These are phyloP conservation scores for Diaporthe sp. DNA, from an alignment of 2,329 filamentous ascomycete species.

Conservation along the genomic window DNA sequence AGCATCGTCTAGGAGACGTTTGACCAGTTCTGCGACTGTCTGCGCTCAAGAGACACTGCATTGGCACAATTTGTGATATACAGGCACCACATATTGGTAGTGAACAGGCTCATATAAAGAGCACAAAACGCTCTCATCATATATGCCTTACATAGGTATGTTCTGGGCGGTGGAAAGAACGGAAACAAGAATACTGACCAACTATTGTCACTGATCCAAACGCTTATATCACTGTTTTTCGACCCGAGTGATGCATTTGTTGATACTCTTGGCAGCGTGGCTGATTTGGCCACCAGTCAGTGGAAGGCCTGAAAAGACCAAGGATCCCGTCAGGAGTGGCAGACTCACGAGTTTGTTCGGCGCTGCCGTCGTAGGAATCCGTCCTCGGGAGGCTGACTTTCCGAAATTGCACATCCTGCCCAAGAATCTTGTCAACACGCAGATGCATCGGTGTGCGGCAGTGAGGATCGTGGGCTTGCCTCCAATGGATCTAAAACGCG, in stretches of 20 bases:
- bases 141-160: not conserved
- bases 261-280: not conserved
- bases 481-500: constrained; percentile 24
- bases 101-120: no score
- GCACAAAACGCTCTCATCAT: not conserved
- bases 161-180: not conserved
- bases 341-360: constrained; percentile 33
- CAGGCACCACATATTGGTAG: no score
- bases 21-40: not conserved
- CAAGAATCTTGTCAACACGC: not conserved
- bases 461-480: not conserved
- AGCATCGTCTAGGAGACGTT: not conserved
- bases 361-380: constrained; percentile 36
- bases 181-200: constrained; percentile 13
- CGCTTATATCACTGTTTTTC: constrained; percentile 16
- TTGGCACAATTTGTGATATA: no score
- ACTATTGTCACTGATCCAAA: constrained; percentile 31
- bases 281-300: constrained; percentile 7
- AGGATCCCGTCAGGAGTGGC: not conserved
- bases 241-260: constrained; percentile 17
- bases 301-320: not conserved
- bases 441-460: not conserved
- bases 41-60: not conserved
- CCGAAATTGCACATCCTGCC: constrained; percentile 29
- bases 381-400: constrained; percentile 32